These are phyloP conservation scores for Neonectria faginata DNA, from an alignment of 2,329 filamentous ascomycete genomes.

Conservation along the genomic window DNA sequence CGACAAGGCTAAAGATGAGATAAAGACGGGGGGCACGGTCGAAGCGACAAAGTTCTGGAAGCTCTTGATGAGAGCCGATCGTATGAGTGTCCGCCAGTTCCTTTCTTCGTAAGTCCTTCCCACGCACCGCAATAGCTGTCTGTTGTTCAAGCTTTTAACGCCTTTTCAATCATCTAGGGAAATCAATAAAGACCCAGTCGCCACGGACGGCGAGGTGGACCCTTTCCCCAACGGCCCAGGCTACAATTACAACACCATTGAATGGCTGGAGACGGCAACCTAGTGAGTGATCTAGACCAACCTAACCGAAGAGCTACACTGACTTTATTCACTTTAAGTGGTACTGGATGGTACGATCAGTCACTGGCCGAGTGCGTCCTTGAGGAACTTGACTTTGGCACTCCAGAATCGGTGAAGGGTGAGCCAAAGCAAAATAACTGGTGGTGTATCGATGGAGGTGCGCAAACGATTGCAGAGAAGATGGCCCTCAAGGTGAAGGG, in stretches of 20 bases:
- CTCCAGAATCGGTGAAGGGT: background rate
- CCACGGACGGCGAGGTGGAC: background rate
- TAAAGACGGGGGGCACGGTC: background rate
- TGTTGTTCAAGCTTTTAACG: background rate
- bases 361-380: slow-evolving; percentile 33
- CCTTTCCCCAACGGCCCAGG: slow-evolving; percentile 8
- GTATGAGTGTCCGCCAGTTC: slow-evolving; percentile 37
- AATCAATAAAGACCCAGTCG: background rate
- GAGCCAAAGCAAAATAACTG: slow-evolving; percentile 22
- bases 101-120: slow-evolving; percentile 34
- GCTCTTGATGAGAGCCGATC: slow-evolving; percentile 30
- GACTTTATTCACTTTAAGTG: background rate
- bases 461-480: slow-evolving; percentile 21
- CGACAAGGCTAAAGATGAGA: slow-evolving; percentile 7
- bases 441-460: slow-evolving; percentile 38
- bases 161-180: background rate
- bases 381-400: slow-evolving; percentile 37
- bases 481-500: slow-evolving; percentile 28
- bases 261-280: slow-evolving; percentile 39
- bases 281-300: slow-evolving; percentile 23
- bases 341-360: slow-evolving; percentile 41
- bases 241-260: slow-evolving; percentile 39
- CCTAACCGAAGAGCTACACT: background rate
- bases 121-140: background rate
- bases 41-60: slow-evolving; percentile 18